Base-by-base conservation (phyloP, 202 grass and related monocot species). In the Elaeis oleifera region DNA sequence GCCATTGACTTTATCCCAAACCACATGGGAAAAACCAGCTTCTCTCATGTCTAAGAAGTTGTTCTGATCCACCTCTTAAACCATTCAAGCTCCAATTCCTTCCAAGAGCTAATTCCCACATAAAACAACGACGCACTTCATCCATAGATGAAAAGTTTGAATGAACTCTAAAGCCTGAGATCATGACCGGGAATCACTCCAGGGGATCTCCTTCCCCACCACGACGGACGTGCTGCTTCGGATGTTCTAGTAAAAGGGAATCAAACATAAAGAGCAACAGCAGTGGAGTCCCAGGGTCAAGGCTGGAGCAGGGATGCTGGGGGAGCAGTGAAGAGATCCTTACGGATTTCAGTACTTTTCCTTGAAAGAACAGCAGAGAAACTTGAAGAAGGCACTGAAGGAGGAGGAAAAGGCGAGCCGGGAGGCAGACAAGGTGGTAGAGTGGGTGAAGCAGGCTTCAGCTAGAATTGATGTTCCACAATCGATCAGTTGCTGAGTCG, bases 261-360 rank as follows among this genome's bases (percentile, higher is more conserved):
- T 54, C 50, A 44, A 53, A 11, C 6, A 63, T 29, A 25, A 73
- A 73, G 25, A n/a, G 22, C 8, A 53, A 26, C 14, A 63, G 7
- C 51, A 18, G 7, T 8, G 22, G 24, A 25, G 62, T 14, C 22
- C 7, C 6, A 19, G 49, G 24, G 0, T 18, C n/a, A 18, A 61
- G 60, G 16, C 20, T 25, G 17, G 77, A 73, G 23, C 36, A 11
- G 36, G 55, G 31, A 54, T 55, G 16, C n/a, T 67, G 69, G 69
- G 69, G 18, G 19, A 28, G 3, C 28, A 57, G 67, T 24, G 69
- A 79, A 68, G 77, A 68, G 48, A 79, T 79, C 28, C 62, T 79
- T 51, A 68, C 69, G 15, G 69, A 73, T 79, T 54, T 67, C 20
- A 67, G 77, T 50, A 79, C 77, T n/a, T 71, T 5, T 79, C 77